These are phyloP conservation scores for Circinella umbellata DNA, from an alignment of 371 early-diverging fungal species.

Conservation along the genomic window DNA sequence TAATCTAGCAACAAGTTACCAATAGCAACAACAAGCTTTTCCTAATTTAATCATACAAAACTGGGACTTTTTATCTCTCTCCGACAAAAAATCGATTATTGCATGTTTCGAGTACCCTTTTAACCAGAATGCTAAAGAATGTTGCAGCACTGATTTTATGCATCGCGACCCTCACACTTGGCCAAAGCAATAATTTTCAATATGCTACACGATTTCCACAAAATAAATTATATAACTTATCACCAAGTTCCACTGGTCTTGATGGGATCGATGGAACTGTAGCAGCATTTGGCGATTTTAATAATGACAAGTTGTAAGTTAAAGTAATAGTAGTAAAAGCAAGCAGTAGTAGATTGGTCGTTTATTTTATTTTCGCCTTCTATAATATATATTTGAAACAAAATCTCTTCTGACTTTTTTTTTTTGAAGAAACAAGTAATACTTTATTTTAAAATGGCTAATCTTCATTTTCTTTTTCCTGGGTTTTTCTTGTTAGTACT, in stretches of 20 bases:
- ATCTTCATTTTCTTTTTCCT: not conserved
- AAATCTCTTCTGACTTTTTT: not conserved
- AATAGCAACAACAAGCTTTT: too few relatives aligned
- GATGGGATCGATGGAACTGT: constrained; percentile 71
- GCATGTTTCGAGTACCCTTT: not conserved
- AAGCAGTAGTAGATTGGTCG: too few relatives aligned
- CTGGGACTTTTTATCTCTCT: too few relatives aligned
- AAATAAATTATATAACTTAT: constrained; percentile 42
- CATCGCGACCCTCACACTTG: constrained; percentile 12
- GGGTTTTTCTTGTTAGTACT: constrained; percentile 49
- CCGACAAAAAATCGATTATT: too few relatives aligned
- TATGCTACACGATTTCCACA: constrained; percentile 49
- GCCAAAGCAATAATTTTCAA: constrained; percentile 37
- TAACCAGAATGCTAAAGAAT: constrained; percentile 3
- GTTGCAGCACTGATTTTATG: constrained; percentile 13
- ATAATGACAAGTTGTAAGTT: constrained; percentile 78
- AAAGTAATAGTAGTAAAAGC: not conserved
- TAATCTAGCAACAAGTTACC: too few relatives aligned
- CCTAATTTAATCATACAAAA: too few relatives aligned
- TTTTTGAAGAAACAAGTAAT: not conserved
- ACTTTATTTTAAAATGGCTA: not conserved
- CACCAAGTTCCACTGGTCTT: constrained; percentile 54
- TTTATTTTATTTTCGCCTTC: too few relatives aligned
- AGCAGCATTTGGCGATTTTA: constrained; percentile 86
- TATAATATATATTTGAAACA: not conserved